Evolutionary conservation across 2,329 filamentous ascomycete species (phyloP), one percentile per base, ranked within the genome.

Genomic region (Metarhizium sp.): DNA sequence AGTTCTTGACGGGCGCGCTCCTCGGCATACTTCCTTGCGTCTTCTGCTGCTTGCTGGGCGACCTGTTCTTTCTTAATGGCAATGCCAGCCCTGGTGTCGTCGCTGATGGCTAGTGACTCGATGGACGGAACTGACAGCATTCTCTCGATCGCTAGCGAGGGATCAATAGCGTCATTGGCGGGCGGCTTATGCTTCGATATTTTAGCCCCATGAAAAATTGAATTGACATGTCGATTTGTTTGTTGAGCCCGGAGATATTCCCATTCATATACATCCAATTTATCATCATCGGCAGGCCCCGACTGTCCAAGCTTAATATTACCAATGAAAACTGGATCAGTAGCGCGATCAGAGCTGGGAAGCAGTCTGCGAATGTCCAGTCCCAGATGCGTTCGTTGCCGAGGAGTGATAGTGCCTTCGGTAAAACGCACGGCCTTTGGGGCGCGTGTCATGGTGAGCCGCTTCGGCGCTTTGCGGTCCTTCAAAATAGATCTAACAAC

Each of bases 381-480:
- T 20, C 66, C 66, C 32, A 59, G 18, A 36, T 63, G 66, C 2
- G 60, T 63, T 45, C 64, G 62, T 43, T 58, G 63, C 47, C 54
- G 64, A 16, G 66, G 65, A 34, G 60, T 63, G 3, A 61, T 43
- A 1, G 64, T 68, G 18, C 55, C 59, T 13, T 68, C 65, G 6
- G 59, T 62, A 53, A 69, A 69, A 16, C 66, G 66, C 18, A 69
- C 67, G 42, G 55, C 53, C 55, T 65, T 68, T 29, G 65, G 65
- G 29, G 61, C 56, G 20, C 61, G 60, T 18, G 50, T 58, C 57
- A 61, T 60, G 20, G 58, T 56, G 36, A 66, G 59, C 32, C 66
- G 61, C 53, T 66, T 67, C 4, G 66, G 66, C 2, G 60, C 63
- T 18, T 58, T 60, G 52, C 63, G 63, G 47, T 62, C 62, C 40